Evolutionary conservation across 768 basidiomycete species (phyloP).

Genomic region (Podaxis rugospora): DNA sequence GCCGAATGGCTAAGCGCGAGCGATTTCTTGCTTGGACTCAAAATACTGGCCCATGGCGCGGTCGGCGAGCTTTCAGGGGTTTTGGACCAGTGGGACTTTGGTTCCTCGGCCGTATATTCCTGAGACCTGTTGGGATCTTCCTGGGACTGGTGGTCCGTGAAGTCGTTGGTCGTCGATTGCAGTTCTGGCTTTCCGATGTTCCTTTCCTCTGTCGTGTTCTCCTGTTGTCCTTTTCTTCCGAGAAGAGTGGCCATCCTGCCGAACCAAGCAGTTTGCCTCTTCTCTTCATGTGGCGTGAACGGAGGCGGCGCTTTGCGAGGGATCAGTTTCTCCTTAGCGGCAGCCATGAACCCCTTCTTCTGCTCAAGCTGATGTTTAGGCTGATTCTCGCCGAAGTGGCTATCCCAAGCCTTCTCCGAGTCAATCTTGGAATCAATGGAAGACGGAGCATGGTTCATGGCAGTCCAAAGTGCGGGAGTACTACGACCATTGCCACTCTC

Average conservation of each 20-base stretch:
- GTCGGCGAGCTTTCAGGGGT: conserved; percentile 3
- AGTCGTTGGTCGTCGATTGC: conserved; percentile 10
- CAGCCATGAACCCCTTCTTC: conserved; percentile 11
- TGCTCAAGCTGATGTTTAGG: conserved; percentile 15
- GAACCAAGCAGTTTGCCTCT: conserved; percentile 27
- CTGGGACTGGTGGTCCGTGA: neutral
- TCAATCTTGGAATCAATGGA: neutral
- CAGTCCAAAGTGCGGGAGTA: neutral
- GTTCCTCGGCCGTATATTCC: neutral
- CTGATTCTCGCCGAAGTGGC: conserved; percentile 12
- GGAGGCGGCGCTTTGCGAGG: conserved; percentile 1
- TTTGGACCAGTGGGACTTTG: conserved; percentile 14
- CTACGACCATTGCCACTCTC: conserved; percentile 5
- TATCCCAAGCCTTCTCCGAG: neutral
- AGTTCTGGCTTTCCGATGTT: conserved; percentile 9
- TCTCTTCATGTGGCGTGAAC: conserved; percentile 7
- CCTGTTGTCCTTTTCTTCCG: conserved; percentile 18
- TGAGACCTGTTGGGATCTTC: neutral
- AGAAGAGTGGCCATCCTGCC: conserved; percentile 26
- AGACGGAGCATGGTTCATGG: neutral
- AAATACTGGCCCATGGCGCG: neutral
- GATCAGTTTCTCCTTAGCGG: conserved; percentile 2
- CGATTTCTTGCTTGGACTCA: conserved; percentile 6
- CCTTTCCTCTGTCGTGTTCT: conserved; percentile 4
- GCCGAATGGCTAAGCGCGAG: conserved; percentile 17